These are phyloP conservation scores for Hemerocallis citrina DNA, from an alignment of 106 monocot genomes.

Conservation along the genomic window DNA sequence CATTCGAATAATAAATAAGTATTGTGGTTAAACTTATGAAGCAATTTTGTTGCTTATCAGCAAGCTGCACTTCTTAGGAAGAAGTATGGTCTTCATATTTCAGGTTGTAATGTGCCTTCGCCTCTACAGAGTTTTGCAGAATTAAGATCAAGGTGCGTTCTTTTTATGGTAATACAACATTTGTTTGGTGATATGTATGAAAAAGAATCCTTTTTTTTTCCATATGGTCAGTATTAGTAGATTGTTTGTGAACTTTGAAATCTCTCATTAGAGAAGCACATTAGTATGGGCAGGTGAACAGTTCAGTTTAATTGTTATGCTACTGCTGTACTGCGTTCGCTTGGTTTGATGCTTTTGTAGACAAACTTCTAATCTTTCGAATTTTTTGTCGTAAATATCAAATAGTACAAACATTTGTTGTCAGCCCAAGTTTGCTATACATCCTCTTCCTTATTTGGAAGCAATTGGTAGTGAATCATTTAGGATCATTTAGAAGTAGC, in stretches of 20 bases:
- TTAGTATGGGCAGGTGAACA: background rate
- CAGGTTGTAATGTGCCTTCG: slow-evolving; percentile 54
- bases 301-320: background rate
- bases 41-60: slow-evolving; percentile 21
- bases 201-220: background rate
- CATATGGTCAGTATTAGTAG: background rate
- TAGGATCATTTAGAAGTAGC: background rate
- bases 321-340: background rate
- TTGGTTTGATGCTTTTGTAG: background rate
- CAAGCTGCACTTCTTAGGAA: slow-evolving; percentile 58
- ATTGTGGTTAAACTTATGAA: background rate
- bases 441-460: background rate
- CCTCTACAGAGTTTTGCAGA: slow-evolving; percentile 72
- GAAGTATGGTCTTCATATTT: slow-evolving; percentile 81
- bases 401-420: background rate
- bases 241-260: background rate
- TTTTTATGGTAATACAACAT: background rate
- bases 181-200: background rate
- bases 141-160: slow-evolving; percentile 54
- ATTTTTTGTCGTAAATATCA: background rate
- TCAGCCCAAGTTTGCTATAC: background rate
- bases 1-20: background rate
- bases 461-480: background rate
- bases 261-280: no score
- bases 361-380: background rate